Conservation (phyloP, 108 stramenopile species). For the Cyclostephanos invisitatus region DNA sequence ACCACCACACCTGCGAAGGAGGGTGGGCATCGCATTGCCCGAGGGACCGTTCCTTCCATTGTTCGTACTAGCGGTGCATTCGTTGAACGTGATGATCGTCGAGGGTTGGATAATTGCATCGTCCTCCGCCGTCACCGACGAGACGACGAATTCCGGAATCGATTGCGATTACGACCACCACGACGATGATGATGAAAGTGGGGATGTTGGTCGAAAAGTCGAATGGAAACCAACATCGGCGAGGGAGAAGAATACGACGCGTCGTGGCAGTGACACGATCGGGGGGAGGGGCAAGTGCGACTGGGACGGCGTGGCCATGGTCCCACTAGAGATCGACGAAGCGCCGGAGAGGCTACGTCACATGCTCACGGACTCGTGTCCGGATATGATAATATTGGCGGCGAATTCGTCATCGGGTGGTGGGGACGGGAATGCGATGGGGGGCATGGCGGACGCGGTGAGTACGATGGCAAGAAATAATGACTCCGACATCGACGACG, state of each 20-base stretch:
- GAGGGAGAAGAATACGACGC: background rate
- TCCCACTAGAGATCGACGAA: constrained; percentile 78
- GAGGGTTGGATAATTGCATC: constrained; percentile 22
- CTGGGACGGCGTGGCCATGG: constrained; percentile 41
- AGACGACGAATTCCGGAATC: background rate
- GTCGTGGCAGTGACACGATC: too few species aligned
- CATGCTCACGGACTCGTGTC: constrained; percentile 61
- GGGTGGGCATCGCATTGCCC: constrained; percentile 77
- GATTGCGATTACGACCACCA: background rate
- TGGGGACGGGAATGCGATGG: too few species aligned
- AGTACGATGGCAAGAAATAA: background rate
- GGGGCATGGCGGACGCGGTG: constrained; percentile 9
- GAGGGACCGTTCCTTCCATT: constrained; percentile 81
- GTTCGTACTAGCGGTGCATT: constrained; percentile 66
- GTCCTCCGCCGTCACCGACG: too few species aligned
- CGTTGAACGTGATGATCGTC: constrained; percentile 49
- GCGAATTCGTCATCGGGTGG: constrained; percentile 27
- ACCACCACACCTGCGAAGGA: background rate
- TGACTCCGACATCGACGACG: background rate
- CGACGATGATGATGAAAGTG: background rate
- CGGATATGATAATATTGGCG: constrained; percentile 57
- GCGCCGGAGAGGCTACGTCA: constrained; percentile 63
- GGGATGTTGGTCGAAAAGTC: too few species aligned
- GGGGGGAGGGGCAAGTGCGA: background rate
- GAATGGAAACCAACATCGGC: background rate